These are phyloP conservation scores for Zygosaccharomyces pseudobailii DNA, from an alignment of 1,139 yeast species.

Conservation along the genomic window DNA sequence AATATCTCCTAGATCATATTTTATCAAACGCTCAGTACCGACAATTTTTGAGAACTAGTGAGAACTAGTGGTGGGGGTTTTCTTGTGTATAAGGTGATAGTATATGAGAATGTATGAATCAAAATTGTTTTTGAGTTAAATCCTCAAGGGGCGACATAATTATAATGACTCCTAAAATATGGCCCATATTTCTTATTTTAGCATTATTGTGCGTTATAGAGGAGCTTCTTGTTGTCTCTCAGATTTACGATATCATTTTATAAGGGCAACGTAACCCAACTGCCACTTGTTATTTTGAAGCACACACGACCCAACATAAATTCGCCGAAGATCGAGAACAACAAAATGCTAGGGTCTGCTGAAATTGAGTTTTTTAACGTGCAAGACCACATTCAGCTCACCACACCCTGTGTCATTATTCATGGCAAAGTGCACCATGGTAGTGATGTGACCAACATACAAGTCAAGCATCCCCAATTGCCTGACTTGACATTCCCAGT, in stretches of 20 bases:
- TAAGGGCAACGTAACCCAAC: background rate
- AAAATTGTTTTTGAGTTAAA: too few relatives aligned
- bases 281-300: background rate
- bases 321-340: background rate
- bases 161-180: too few relatives aligned
- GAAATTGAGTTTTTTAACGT: slow-evolving; percentile 30
- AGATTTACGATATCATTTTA: background rate
- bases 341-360: slow-evolving; percentile 2
- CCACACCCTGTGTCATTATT: slow-evolving; percentile 42
- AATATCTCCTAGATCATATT: background rate
- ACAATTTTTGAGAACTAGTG: too few relatives aligned
- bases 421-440: slow-evolving; percentile 39
- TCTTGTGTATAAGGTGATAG: too few relatives aligned
- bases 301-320: background rate
- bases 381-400: slow-evolving; percentile 34
- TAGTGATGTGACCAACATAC: slow-evolving; percentile 19
- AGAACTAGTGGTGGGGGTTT: too few relatives aligned
- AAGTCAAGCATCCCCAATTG: slow-evolving; percentile 28
- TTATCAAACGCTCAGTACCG: too few relatives aligned
- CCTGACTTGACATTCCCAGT: slow-evolving; percentile 74
- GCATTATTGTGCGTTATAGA: background rate
- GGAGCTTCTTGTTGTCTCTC: background rate
- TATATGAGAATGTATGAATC: too few relatives aligned
- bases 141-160: too few relatives aligned
- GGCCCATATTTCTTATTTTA: background rate